These are phyloP conservation scores for Acanthamoeba royreba DNA, from an alignment of 208 protist genomes.

Conservation along the genomic window DNA sequence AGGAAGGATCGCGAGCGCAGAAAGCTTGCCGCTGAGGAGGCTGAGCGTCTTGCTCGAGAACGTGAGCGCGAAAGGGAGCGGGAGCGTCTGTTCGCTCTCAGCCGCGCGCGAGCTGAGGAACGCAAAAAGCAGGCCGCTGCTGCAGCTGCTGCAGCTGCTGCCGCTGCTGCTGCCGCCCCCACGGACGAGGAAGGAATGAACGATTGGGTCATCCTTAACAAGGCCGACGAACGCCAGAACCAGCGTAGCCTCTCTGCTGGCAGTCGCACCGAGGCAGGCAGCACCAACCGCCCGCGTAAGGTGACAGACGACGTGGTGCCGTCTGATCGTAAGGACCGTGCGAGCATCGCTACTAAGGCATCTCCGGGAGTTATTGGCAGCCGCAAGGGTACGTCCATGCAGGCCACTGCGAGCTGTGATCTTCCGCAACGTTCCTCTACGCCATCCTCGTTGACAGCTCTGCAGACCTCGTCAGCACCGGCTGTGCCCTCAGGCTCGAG, in stretches of 20 bases:
- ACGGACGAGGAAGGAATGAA: background rate
- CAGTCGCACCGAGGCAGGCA: background rate
- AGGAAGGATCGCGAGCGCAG: background rate
- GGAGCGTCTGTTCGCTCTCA: no score
- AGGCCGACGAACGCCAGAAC: background rate
- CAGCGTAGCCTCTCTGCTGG: background rate
- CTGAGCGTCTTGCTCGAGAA: no score
- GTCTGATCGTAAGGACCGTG: background rate
- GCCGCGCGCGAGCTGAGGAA: no score
- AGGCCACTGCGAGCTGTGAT: background rate
- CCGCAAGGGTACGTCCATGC: constrained; percentile 2
- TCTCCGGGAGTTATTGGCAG: background rate
- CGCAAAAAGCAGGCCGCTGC: background rate
- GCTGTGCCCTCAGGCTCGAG: background rate
- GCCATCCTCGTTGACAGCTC: background rate
- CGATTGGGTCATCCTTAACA: background rate
- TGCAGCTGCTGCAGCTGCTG: background rate
- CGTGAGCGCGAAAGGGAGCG: no score
- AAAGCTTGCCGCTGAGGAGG: background rate
- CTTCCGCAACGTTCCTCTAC: background rate
- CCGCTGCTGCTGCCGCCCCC: background rate
- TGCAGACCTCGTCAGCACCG: background rate
- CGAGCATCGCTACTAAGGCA: background rate
- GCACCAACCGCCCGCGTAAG: background rate
- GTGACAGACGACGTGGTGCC: background rate